A percentile compares a stretch with the other conserved stretches of the same genome.
Evolutionary conservation across 768 basidiomycete genomes (phyloP).

Genomic region (Coprinopsis cinerea): DNA sequence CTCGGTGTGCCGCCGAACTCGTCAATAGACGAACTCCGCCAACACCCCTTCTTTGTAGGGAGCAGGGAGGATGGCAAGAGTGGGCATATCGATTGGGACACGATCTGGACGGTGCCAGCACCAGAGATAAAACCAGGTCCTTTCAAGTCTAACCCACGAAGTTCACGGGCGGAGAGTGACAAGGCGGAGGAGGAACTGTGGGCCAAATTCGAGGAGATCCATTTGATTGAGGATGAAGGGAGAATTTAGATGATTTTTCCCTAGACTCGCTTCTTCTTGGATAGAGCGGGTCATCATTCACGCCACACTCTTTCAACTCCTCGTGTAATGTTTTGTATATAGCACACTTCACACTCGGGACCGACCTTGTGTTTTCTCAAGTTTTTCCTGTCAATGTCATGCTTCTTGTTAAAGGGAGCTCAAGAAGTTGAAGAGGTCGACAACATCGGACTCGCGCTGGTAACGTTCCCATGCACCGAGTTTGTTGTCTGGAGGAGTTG

Average conservation of each 20-base stretch:
- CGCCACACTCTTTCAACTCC: no score
- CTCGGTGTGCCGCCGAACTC: slow-evolving; percentile 49
- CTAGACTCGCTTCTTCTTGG: not conserved
- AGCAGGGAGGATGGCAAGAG: slow-evolving; percentile 8
- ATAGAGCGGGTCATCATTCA: no score
- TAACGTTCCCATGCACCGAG: no score
- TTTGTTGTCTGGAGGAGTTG: no score
- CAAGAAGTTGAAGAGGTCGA: no score
- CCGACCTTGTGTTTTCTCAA: no score
- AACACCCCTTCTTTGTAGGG: slow-evolving; percentile 54
- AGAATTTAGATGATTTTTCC: not conserved
- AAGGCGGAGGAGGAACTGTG: slow-evolving; percentile 4
- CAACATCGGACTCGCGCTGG: no score
- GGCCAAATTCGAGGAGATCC: slow-evolving; percentile 7
- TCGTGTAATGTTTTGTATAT: no score
- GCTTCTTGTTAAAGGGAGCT: no score
- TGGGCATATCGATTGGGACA: slow-evolving; percentile 47
- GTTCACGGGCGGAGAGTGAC: not conserved
- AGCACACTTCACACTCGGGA: no score
- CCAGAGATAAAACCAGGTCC: slow-evolving; percentile 26
- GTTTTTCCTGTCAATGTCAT: no score
- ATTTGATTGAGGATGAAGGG: not conserved
- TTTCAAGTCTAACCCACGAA: not conserved
- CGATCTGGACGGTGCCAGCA: slow-evolving; percentile 57
- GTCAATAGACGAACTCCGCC: slow-evolving; percentile 40